Conservation (phyloP, 2,329 filamentous ascomycete species). For the Xylaria polymorpha region DNA sequence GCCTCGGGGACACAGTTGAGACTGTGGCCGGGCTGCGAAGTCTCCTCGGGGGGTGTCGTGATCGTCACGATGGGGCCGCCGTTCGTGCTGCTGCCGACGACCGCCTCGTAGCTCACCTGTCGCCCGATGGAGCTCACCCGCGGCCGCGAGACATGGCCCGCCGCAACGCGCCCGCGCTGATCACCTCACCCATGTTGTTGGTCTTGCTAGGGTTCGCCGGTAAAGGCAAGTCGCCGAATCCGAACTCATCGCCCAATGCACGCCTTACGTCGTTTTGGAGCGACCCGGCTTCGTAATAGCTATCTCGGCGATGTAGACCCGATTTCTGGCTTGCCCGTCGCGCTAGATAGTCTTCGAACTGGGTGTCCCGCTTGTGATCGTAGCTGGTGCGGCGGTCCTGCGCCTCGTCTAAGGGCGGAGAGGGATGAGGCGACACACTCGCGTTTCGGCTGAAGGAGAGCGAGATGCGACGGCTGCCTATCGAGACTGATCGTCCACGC, state of each 20-base stretch:
- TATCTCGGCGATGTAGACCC: slow-evolving; percentile 10
- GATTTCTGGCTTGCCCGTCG: slow-evolving; percentile 45
- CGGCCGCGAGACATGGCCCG: slow-evolving; percentile 37
- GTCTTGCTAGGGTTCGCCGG: neutral
- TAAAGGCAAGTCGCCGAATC: slow-evolving; percentile 38
- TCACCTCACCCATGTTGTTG: slow-evolving; percentile 24
- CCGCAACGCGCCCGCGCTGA: slow-evolving; percentile 41
- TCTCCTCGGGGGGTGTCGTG: slow-evolving; percentile 35
- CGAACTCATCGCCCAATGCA: slow-evolving; percentile 51
- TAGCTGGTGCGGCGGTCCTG: slow-evolving; percentile 50
- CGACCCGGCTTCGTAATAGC: slow-evolving; percentile 36
- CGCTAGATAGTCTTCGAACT: slow-evolving; percentile 60
- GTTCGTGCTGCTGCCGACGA: slow-evolving; percentile 11
- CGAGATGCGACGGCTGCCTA: slow-evolving; percentile 42
- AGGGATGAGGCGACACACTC: slow-evolving; percentile 36
- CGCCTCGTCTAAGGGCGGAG: slow-evolving; percentile 15
- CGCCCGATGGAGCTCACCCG: slow-evolving; percentile 43
- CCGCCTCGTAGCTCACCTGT: slow-evolving; percentile 45
- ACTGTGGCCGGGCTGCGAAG: slow-evolving; percentile 40
- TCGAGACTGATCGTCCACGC: slow-evolving; percentile 42
- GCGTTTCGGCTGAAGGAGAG: slow-evolving; percentile 37
- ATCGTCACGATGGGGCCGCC: slow-evolving; percentile 34
- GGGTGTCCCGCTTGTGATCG: slow-evolving; percentile 59
- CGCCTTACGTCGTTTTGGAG: slow-evolving; percentile 47
- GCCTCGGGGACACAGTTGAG: slow-evolving; percentile 49